phyloP scores from a whole-genome alignment of 495 filamentous ascomycete genomes.

The Penicillium samsonianum region DNA sequence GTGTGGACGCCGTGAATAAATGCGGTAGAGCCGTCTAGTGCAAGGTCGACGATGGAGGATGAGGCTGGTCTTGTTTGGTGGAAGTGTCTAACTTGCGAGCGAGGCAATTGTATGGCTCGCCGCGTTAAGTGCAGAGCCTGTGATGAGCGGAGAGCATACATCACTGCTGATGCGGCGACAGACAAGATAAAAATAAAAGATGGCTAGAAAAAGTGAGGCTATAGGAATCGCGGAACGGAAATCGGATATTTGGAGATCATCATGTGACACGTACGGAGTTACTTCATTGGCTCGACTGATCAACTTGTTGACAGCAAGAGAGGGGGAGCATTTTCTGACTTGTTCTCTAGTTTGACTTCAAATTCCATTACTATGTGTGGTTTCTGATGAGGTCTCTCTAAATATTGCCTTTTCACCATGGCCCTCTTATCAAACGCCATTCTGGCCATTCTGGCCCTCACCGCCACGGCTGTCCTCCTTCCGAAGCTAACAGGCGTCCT shows the following conservation, averaged over 20 bases:
- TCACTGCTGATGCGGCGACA: neutral
- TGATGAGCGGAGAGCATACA: conserved; percentile 24
- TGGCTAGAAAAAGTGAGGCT: neutral
- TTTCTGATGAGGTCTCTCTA: conserved; percentile 18
- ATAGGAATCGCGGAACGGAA: neutral
- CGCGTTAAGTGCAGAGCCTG: conserved; percentile 15
- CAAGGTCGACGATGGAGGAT: conserved; percentile 42
- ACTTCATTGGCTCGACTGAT: conserved; percentile 16
- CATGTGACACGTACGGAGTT: conserved; percentile 33
- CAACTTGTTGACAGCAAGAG: conserved; percentile 31
- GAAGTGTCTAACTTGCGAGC: conserved; percentile 44
- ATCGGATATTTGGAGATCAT: conserved; percentile 13
- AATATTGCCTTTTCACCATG: conserved; percentile 30
- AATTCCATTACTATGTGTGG: conserved; percentile 23
- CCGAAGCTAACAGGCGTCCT: conserved; percentile 39
- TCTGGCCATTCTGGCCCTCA: conserved; percentile 36
- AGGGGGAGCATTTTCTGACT: conserved; percentile 8
- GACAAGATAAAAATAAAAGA: neutral
- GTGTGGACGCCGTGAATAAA: conserved; percentile 64
- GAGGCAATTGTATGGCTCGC: conserved; percentile 4
- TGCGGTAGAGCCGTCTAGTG: conserved; percentile 52
- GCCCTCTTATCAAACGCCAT: conserved; percentile 39
- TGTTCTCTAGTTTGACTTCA: conserved; percentile 2
- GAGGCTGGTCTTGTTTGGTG: conserved; percentile 44
- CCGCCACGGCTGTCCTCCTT: conserved; percentile 40